phyloP scores from a whole-genome alignment of 768 basidiomycete genomes.

The Phylloporus rhodoxanthus region DNA sequence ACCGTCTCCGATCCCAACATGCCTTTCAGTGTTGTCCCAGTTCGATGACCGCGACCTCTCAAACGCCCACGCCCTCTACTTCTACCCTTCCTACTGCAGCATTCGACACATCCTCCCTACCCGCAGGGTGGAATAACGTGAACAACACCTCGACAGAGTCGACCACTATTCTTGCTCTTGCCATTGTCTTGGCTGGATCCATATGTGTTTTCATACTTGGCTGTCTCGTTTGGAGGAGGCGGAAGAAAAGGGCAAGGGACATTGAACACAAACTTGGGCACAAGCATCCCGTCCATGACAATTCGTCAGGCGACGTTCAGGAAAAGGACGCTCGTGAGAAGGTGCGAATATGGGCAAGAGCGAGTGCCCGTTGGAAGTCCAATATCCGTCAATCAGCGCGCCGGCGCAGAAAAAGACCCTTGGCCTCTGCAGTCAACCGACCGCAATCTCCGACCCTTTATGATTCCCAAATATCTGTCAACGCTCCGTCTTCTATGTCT shows the following conservation, averaged over 20 bases:
- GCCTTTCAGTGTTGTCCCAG: conserved; percentile 15
- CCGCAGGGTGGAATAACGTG: conserved; percentile 46
- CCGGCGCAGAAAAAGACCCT: conserved; percentile 38
- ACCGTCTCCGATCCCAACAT: neutral
- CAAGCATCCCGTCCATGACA: conserved; percentile 13
- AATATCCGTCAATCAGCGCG: conserved; percentile 57
- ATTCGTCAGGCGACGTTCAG: conserved; percentile 27
- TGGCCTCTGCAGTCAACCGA: conserved; percentile 1
- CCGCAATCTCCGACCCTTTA: conserved; percentile 17
- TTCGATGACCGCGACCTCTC: conserved; percentile 1
- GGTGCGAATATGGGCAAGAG: conserved; percentile 59
- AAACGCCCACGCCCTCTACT: conserved; percentile 8
- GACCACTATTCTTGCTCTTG: conserved; percentile 48
- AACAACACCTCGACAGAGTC: conserved; percentile 32
- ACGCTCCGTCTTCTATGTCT: conserved; percentile 14
- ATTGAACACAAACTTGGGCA: conserved; percentile 43
- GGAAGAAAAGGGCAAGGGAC: conserved; percentile 39
- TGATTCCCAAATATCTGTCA: conserved; percentile 8
- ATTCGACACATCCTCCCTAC: conserved; percentile 34
- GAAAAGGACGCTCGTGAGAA: conserved; percentile 46
- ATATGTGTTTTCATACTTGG: conserved; percentile 58
- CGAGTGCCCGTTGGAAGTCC: conserved; percentile 64
- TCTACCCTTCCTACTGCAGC: conserved; percentile 13
- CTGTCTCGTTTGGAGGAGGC: conserved; percentile 54
- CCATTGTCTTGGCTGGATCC: conserved; percentile 55